Percentiles rank a stretch among this genome's conserved stretches.
Conservation (phyloP, 768 basidiomycete species). For the Lentinula raphanica region DNA sequence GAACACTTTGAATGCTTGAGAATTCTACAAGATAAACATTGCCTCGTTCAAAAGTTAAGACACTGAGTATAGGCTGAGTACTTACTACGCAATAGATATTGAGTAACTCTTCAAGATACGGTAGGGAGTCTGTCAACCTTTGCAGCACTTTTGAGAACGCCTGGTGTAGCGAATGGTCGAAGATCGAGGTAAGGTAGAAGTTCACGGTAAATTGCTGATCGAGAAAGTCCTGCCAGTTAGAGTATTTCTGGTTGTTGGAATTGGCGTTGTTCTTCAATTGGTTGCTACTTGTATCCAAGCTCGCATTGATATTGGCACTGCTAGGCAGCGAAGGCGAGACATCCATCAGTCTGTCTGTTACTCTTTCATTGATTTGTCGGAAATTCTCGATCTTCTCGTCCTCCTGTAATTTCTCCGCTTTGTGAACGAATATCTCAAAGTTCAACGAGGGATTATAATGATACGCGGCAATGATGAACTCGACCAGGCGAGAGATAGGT, state of each 20-base stretch:
- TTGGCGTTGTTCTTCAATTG: background rate
- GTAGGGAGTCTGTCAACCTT: slow-evolving; percentile 78
- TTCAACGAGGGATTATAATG: slow-evolving; percentile 39
- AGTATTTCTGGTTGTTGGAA: background rate
- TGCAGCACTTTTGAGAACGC: slow-evolving; percentile 89
- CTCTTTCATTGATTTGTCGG: slow-evolving; percentile 83
- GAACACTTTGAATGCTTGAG: slow-evolving; percentile 90
- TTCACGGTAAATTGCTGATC: slow-evolving; percentile 65
- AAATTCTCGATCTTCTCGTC: slow-evolving; percentile 93
- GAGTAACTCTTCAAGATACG: slow-evolving; percentile 81
- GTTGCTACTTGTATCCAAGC: background rate
- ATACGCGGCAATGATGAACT: slow-evolving; percentile 58
- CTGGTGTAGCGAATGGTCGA: slow-evolving; percentile 87
- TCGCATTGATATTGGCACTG: background rate
- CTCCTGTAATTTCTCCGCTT: slow-evolving; percentile 83
- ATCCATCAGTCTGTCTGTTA: slow-evolving; percentile 78
- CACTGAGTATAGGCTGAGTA: background rate
- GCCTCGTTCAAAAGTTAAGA: background rate
- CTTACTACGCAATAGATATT: slow-evolving; percentile 74
- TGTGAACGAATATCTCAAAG: slow-evolving; percentile 92
- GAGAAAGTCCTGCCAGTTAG: slow-evolving; percentile 43
- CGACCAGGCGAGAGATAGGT: slow-evolving; percentile 56
- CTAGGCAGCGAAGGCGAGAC: slow-evolving; percentile 29
- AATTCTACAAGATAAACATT: slow-evolving; percentile 53
- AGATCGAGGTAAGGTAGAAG: slow-evolving; percentile 89